Conservation (phyloP, 305 asterid genomes). For the Fraxinus albicans region DNA sequence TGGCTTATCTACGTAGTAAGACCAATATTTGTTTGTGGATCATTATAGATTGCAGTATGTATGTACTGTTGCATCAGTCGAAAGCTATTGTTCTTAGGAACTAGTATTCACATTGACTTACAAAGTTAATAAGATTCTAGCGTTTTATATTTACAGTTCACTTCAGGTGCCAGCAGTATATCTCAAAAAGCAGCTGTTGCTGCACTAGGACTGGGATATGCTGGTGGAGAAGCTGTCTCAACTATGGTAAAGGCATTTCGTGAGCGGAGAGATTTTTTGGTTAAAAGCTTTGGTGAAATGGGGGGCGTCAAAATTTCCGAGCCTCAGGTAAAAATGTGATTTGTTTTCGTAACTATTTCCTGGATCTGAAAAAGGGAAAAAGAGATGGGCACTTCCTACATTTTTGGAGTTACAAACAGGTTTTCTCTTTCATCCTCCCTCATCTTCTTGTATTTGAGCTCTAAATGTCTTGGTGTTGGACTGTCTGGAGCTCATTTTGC, state of each 20-base stretch:
- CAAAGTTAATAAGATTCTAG: background rate
- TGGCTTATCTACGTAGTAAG: background rate
- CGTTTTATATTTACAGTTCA: conserved; percentile 43
- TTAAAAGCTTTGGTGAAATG: conserved; percentile 67
- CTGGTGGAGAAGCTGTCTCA: conserved; percentile 84
- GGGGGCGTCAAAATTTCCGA: conserved; percentile 72
- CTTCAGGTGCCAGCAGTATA: conserved; percentile 95
- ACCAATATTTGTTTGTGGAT: background rate
- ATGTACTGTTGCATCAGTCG: background rate
- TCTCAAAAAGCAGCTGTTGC: conserved; percentile 88
- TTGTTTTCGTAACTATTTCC: background rate
- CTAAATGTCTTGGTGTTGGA: background rate
- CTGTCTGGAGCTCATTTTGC: background rate
- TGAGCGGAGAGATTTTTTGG: conserved; percentile 77
- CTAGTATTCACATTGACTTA: background rate
- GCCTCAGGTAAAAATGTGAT: conserved; percentile 59
- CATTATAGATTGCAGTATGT: background rate
- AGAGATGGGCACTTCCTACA: background rate
- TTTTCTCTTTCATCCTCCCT: background rate
- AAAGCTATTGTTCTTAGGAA: background rate
- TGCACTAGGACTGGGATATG: conserved; percentile 81
- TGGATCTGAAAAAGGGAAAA: background rate
- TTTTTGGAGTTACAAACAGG: background rate
- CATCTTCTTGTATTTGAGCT: background rate
- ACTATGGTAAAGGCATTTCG: conserved; percentile 82